Evolutionary conservation across 2,329 filamentous ascomycete species (phyloP).

Genomic region (Sphaerostilbella broomeana): DNA sequence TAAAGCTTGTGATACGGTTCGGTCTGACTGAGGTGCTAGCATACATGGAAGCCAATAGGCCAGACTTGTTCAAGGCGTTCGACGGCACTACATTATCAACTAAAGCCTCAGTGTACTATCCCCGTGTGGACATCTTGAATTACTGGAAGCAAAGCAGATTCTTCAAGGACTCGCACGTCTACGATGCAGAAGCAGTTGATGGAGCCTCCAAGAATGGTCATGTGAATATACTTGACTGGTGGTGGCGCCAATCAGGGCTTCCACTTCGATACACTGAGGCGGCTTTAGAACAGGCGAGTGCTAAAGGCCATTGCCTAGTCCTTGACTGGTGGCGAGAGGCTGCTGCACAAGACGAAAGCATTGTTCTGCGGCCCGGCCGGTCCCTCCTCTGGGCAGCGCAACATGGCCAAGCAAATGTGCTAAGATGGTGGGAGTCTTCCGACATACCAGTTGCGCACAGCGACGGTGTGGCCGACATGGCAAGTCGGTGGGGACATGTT

Average conservation of each 20-base stretch:
- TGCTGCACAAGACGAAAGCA: slow-evolving; percentile 49
- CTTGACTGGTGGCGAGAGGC: slow-evolving; percentile 90
- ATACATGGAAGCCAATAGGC: slow-evolving; percentile 55
- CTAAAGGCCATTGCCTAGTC: slow-evolving; percentile 75
- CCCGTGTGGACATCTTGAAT: slow-evolving; percentile 74
- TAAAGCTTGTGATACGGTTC: slow-evolving; percentile 89
- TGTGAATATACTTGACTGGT: slow-evolving; percentile 82
- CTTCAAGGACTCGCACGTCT: slow-evolving; percentile 73
- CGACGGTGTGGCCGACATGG: slow-evolving; percentile 76
- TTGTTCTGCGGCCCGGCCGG: slow-evolving; percentile 72
- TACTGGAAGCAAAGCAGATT: slow-evolving; percentile 84
- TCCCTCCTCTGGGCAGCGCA: slow-evolving; percentile 79
- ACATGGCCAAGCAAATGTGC: slow-evolving; percentile 67
- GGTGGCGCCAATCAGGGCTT: slow-evolving; percentile 71
- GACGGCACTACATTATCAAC: slow-evolving; percentile 80
- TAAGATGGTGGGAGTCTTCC: slow-evolving; percentile 83
- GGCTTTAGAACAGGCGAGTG: slow-evolving; percentile 80
- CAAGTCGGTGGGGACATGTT: slow-evolving; percentile 78
- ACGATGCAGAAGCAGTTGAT: slow-evolving; percentile 78
- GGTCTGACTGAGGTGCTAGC: slow-evolving; percentile 72
- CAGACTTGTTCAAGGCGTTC: slow-evolving; percentile 76
- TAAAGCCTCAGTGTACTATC: slow-evolving; percentile 82
- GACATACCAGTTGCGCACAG: slow-evolving; percentile 73
- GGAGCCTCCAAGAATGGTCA: slow-evolving; percentile 82
- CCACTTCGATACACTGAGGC: slow-evolving; percentile 79